Evolutionary conservation across 148 eudicot genomes (phyloP).

Genomic region (Pharnaceum exiguum): DNA sequence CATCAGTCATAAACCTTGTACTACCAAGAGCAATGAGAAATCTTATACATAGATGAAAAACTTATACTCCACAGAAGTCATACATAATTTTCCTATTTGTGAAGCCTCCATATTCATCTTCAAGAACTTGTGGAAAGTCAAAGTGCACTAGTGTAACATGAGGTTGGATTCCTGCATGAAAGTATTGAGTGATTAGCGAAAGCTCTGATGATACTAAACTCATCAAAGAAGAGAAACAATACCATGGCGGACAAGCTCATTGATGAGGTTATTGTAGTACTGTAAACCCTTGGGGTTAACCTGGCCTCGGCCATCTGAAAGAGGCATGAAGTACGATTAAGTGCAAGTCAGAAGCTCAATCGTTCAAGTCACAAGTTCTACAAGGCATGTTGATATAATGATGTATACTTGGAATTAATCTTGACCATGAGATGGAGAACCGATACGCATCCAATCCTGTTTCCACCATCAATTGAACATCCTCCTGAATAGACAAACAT

Average conservation of each 20-base stretch:
- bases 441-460: constrained; percentile 54
- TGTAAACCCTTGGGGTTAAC: constrained; percentile 42
- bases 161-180: constrained; percentile 54
- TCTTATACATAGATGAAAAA: neutral
- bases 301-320: constrained; percentile 41
- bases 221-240: neutral
- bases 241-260: constrained; percentile 47
- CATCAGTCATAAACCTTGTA: neutral
- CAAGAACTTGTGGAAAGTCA: constrained; percentile 54
- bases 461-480: constrained; percentile 42
- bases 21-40: neutral
- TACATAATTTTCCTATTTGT: constrained; percentile 40
- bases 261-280: constrained; percentile 45
- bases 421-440: constrained; percentile 59
- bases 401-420: constrained; percentile 43
- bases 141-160: constrained; percentile 54
- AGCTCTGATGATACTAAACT: no score
- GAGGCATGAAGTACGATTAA: neutral
- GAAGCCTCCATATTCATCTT: constrained; percentile 67
- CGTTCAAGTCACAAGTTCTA: neutral
- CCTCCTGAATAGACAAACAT: constrained; percentile 29
- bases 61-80: neutral
- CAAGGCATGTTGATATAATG: neutral
- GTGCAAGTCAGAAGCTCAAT: neutral
- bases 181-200: neutral